Conservation (phyloP, 441 rosid genomes). For the Mallotus japonicus region DNA sequence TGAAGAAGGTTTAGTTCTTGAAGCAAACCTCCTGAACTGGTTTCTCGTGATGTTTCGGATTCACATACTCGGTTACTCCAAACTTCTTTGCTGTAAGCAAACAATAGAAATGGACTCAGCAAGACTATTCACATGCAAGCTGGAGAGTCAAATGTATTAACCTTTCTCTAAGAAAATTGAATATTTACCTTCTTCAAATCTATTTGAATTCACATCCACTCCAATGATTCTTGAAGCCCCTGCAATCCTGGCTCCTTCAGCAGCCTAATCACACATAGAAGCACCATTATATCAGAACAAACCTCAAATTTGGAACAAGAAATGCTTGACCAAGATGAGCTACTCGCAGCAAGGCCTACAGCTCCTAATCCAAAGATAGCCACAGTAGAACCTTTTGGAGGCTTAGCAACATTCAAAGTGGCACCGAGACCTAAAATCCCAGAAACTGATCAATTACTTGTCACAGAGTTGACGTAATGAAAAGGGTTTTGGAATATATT, state of each 20-base stretch:
- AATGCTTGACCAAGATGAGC: background rate
- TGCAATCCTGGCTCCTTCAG: slow-evolving; percentile 44
- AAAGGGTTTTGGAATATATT: background rate
- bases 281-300: background rate
- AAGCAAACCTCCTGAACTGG: slow-evolving; percentile 35
- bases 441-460: background rate
- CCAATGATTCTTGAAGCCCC: slow-evolving; percentile 50
- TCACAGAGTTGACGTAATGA: background rate
- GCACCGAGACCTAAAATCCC: slow-evolving; percentile 27
- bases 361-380: slow-evolving; percentile 37
- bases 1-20: background rate
- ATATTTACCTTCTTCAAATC: slow-evolving; percentile 23
- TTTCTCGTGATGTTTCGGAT: slow-evolving; percentile 29
- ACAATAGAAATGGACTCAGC: background rate
- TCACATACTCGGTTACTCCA: slow-evolving; percentile 32
- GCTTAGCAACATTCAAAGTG: slow-evolving; percentile 35
- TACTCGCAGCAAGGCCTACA: slow-evolving; percentile 34
- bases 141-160: background rate
- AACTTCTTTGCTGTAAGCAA: slow-evolving; percentile 33
- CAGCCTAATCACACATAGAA: slow-evolving; percentile 32
- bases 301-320: no score
- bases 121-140: no score
- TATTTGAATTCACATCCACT: slow-evolving; percentile 33
- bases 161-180: no score
- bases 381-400: slow-evolving; percentile 25